Conservation (phyloP, 1,284 basidiomycete genomes). For the Athelia sp. region DNA sequence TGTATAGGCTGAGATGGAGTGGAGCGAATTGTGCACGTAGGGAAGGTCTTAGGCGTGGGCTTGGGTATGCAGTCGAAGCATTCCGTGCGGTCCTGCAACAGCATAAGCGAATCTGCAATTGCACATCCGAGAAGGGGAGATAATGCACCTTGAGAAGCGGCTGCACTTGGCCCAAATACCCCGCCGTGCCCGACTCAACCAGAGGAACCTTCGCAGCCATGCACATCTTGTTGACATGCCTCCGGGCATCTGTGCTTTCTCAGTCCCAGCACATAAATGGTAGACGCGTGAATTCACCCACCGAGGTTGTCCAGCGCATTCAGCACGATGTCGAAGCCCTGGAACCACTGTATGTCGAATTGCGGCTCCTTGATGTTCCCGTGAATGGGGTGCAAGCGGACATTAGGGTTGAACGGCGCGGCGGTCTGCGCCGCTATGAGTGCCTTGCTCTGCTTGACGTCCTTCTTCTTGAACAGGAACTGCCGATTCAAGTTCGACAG, state of each 20-base stretch:
- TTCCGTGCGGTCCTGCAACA: constrained; percentile 69
- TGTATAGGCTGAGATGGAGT: constrained; percentile 98
- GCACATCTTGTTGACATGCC: constrained; percentile 97
- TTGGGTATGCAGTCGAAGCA: constrained; percentile 93
- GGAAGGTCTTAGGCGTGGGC: constrained; percentile 89
- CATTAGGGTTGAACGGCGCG: constrained; percentile 87
- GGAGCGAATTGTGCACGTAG: constrained; percentile 97
- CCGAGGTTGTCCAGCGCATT: constrained; percentile 97
- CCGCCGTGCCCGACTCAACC: constrained; percentile 95
- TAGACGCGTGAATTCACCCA: constrained; percentile 33
- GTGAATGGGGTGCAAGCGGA: constrained; percentile 85
- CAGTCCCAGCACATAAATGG: constrained; percentile 1
- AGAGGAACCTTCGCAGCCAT: constrained; percentile 87
- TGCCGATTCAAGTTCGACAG: constrained; percentile 97
- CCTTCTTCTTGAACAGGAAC: constrained; percentile 96
- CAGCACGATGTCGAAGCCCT: constrained; percentile 86
- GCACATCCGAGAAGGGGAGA: not conserved
- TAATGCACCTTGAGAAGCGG: constrained; percentile 63
- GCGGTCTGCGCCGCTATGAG: constrained; percentile 89
- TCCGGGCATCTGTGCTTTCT: constrained; percentile 67
- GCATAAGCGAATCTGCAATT: constrained; percentile 2
- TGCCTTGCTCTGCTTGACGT: constrained; percentile 96
- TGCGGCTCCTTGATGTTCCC: constrained; percentile 94
- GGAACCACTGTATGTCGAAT: constrained; percentile 90
- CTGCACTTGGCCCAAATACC: constrained; percentile 87